phyloP scores from a whole-genome alignment of 1,284 basidiomycete species.

The Ceratobasidium papillatum region DNA sequence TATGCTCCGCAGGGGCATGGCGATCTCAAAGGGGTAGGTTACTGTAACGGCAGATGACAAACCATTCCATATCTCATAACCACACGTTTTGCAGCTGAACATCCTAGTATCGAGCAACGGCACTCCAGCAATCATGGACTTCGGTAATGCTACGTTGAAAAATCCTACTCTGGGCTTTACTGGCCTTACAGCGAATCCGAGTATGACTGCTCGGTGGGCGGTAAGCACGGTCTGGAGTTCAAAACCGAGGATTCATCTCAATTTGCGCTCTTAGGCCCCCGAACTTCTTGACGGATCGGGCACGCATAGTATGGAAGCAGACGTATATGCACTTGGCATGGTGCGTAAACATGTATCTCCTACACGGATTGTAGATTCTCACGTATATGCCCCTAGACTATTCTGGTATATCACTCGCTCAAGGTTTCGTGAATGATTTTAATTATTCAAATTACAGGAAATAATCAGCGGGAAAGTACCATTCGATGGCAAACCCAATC shows the following conservation, averaged over 20 bases:
- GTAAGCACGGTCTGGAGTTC: not conserved
- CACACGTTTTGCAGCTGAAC: not conserved
- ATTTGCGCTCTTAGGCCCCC: not conserved
- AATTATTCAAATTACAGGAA: not conserved
- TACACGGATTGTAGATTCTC: not conserved
- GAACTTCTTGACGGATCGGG: not conserved
- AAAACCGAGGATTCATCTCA: not conserved
- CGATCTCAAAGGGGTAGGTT: conserved; percentile 10
- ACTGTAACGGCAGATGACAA: no score
- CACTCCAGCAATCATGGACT: not conserved
- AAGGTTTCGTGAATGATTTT: not conserved
- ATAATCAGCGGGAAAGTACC: not conserved
- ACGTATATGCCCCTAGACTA: not conserved
- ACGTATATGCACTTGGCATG: conserved; percentile 23
- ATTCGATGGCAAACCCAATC: not conserved
- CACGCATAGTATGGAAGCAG: not conserved
- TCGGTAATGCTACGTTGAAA: not conserved
- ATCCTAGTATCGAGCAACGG: not conserved
- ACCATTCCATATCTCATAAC: not conserved
- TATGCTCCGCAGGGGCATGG: not conserved
- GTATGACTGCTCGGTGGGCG: not conserved
- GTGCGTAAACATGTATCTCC: not conserved
- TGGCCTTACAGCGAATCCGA: not conserved
- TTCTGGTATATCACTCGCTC: not conserved
- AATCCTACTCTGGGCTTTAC: not conserved